A percentile compares a stretch with the other conserved stretches of the same genome.
Evolutionary conservation across 257 asterid genomes (phyloP).

Genomic region (Jacaranda copaia): DNA sequence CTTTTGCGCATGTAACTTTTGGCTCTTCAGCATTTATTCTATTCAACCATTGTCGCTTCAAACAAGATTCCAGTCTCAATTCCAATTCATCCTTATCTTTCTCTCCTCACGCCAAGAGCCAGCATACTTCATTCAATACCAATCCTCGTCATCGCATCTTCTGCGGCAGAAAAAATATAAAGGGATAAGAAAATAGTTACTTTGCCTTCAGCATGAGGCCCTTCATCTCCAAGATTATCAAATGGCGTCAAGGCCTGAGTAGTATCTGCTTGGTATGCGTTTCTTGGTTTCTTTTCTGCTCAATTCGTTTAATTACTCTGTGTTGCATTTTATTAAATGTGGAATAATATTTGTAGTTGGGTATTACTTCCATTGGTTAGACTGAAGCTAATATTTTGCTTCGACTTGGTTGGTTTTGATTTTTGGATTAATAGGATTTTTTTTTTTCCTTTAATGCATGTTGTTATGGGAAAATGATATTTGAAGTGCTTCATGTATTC

Average conservation of each 20-base stretch:
- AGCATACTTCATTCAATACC: neutral
- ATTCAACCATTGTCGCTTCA: neutral
- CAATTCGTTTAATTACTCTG: neutral
- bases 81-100: conserved; percentile 8
- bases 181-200: neutral
- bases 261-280: conserved; percentile 56
- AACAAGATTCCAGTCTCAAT: neutral
- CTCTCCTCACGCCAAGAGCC: neutral
- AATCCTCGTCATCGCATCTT: neutral
- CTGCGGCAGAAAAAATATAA: neutral
- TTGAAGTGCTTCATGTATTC: neutral
- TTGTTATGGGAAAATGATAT: conserved; percentile 7
- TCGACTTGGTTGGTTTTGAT: neutral
- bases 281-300: neutral
- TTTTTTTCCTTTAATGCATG: neutral
- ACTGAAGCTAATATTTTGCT: conserved; percentile 8
- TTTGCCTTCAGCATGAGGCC: conserved; percentile 54
- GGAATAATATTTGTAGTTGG: conserved; percentile 14
- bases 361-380: neutral
- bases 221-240: conserved; percentile 53
- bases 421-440: neutral
- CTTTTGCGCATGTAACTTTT: neutral
- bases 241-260: conserved; percentile 45
- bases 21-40: neutral
- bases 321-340: neutral